These are phyloP conservation scores for Ceratobasidium sp. DNA, from an alignment of 1,284 basidiomycete genomes.

Conservation along the genomic window DNA sequence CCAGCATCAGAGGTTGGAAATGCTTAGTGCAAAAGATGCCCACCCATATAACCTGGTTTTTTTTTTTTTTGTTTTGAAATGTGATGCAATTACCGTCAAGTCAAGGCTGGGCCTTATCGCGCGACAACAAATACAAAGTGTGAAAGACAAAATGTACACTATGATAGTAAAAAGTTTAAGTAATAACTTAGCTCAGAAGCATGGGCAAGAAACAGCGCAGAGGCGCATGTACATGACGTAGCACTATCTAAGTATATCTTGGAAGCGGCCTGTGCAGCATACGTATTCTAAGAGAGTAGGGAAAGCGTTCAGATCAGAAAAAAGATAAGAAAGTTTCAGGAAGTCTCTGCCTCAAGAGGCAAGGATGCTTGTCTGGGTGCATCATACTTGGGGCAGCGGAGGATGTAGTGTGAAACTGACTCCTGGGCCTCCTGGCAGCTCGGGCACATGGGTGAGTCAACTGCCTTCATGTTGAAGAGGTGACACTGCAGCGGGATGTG, in stretches of 20 bases:
- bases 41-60: too few relatives aligned
- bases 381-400: neutral
- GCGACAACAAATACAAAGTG: too few relatives aligned
- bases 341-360: neutral
- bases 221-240: neutral
- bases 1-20: too few relatives aligned
- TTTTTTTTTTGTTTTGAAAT: too few relatives aligned
- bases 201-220: too few relatives aligned
- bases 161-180: too few relatives aligned
- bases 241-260: neutral
- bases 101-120: too few relatives aligned
- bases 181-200: too few relatives aligned
- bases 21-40: too few relatives aligned
- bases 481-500: neutral
- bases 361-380: neutral
- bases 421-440: neutral
- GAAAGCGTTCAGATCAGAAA: neutral
- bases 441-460: neutral
- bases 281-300: neutral
- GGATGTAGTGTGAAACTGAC: neutral
- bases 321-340: neutral
- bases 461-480: neutral
- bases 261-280: neutral
- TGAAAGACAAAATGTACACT: too few relatives aligned
- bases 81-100: too few relatives aligned